These are phyloP conservation scores for Solanum dulcamara DNA, from an alignment of 257 asterid genomes.

Conservation along the genomic window DNA sequence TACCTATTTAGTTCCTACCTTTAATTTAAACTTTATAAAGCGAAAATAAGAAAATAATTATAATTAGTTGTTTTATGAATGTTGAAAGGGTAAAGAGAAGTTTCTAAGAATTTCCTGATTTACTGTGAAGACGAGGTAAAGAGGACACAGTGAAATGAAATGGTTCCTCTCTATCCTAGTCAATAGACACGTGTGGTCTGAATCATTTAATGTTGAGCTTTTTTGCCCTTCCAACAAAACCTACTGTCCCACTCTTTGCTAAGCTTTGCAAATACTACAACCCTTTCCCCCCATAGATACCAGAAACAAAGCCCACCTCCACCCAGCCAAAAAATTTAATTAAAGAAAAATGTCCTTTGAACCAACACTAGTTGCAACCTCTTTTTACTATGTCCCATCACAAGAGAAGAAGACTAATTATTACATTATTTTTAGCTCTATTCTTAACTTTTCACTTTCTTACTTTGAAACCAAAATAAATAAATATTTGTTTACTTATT, in stretches of 20 bases:
- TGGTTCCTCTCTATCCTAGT: constrained; percentile 14
- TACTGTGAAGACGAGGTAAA: constrained; percentile 23
- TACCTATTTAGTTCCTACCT: no score
- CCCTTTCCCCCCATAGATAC: constrained; percentile 1
- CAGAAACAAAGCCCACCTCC: background rate
- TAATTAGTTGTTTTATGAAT: no score
- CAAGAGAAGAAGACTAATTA: background rate
- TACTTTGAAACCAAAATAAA: no score
- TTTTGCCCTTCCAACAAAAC: constrained; percentile 14
- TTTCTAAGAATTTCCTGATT: background rate
- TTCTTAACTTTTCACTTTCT: no score
- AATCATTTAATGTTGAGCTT: constrained; percentile 14
- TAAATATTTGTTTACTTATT: no score
- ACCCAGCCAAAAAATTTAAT: background rate
- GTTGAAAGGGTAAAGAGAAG: background rate
- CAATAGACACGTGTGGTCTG: constrained; percentile 53
- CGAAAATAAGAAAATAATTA: no score
- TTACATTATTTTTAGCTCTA: constrained; percentile 4
- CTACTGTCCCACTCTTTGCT: constrained; percentile 6
- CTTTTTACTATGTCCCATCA: constrained; percentile 3
- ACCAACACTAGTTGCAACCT: constrained; percentile 12
- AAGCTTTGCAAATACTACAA: constrained; percentile 26
- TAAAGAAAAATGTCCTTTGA: background rate
- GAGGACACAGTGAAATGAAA: background rate
- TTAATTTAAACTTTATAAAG: no score